phyloP scores from a whole-genome alignment of 192 early-diverging fungal genomes.

The Pecoramyces ruminantium region DNA sequence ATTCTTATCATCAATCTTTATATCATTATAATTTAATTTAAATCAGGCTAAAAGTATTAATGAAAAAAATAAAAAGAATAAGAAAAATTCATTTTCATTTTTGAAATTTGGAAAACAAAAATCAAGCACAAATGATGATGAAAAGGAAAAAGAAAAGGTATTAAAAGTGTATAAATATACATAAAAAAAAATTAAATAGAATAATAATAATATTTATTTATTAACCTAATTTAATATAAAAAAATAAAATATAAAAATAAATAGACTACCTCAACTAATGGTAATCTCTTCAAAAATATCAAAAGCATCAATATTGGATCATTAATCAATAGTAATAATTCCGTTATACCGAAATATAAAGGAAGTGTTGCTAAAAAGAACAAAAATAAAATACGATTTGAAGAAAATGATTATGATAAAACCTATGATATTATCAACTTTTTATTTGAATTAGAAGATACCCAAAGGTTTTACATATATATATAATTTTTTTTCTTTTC shows the following conservation, averaged over 20 bases:
- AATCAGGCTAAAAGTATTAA: background rate
- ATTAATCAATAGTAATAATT: background rate
- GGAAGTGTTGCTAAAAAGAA: background rate
- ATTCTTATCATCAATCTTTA: too few species aligned
- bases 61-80: background rate
- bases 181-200: background rate
- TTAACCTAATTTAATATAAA: background rate
- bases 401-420: background rate
- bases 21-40: too few species aligned
- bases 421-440: background rate
- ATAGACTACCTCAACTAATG: background rate
- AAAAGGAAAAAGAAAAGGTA: too few species aligned
- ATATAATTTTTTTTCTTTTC: too few species aligned
- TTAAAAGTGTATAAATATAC: background rate
- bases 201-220: background rate
- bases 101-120: background rate
- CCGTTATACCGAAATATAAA: background rate
- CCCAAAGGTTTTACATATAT: too few species aligned
- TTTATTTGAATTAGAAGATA: background rate
- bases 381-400: background rate
- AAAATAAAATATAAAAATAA: background rate
- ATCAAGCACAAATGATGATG: background rate
- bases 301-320: background rate
- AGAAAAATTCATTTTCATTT: background rate
- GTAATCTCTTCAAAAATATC: background rate